These are phyloP conservation scores for Xylariales sp. DNA, from an alignment of 2,329 filamentous ascomycete species.

Conservation along the genomic window DNA sequence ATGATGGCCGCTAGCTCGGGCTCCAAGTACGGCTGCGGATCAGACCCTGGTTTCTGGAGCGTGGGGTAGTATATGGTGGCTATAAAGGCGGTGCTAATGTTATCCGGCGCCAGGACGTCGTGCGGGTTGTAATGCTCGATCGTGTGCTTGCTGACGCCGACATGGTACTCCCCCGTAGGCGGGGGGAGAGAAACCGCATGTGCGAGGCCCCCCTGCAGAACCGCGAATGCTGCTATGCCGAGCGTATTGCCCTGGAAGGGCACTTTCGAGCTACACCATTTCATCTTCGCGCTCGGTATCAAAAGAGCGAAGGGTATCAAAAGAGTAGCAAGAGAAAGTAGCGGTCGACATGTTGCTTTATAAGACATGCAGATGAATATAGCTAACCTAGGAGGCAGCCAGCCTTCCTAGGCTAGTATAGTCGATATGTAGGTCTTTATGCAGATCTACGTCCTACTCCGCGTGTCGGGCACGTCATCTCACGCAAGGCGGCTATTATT, in stretches of 20 bases:
- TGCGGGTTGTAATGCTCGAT: slow-evolving; percentile 38
- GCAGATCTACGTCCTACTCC: too few relatives aligned
- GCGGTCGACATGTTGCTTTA: not conserved
- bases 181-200: slow-evolving; percentile 12
- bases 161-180: slow-evolving; percentile 32
- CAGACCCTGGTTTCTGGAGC: slow-evolving; percentile 30
- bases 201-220: slow-evolving; percentile 4
- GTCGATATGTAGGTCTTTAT: too few relatives aligned
- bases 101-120: slow-evolving; percentile 43
- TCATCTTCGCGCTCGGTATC: not conserved
- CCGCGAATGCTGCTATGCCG: not conserved
- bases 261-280: not conserved
- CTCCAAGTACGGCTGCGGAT: slow-evolving; percentile 40
- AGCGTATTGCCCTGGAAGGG: not conserved
- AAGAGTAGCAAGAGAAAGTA: too few relatives aligned
- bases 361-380: too few relatives aligned
- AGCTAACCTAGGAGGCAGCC: too few relatives aligned
- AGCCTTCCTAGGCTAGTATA: too few relatives aligned
- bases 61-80: slow-evolving; percentile 45
- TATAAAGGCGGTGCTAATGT: slow-evolving; percentile 44
- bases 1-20: slow-evolving; percentile 39
- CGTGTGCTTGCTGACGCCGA: slow-evolving; percentile 40
- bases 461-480: too few relatives aligned
- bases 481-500: too few relatives aligned
- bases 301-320: not conserved